Percentiles rank a stretch among this genome's conserved stretches.
These are phyloP conservation scores for Dictyophora rubrovolvata DNA, from an alignment of 768 basidiomycete genomes.

Conservation along the genomic window DNA sequence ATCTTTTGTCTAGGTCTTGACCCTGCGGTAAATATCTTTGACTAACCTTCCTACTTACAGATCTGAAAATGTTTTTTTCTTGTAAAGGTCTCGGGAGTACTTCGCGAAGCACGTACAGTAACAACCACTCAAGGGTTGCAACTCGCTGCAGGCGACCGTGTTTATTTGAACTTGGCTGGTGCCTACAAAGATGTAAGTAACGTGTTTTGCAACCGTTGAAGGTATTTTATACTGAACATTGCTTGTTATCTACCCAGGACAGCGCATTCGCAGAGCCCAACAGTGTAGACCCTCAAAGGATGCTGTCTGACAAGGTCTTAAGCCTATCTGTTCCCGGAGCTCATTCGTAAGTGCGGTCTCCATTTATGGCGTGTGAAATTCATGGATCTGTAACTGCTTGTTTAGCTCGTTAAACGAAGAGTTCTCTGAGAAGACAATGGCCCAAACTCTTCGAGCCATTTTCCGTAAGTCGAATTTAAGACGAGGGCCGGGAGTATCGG, in stretches of 20 bases:
- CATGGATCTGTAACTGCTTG: background rate
- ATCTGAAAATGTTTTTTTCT: background rate
- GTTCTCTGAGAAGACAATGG: constrained; percentile 43
- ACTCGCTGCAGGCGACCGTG: constrained; percentile 38
- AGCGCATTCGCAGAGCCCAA: constrained; percentile 40
- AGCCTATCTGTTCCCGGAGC: constrained; percentile 13
- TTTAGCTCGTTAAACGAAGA: constrained; percentile 37
- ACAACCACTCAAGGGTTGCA: constrained; percentile 31
- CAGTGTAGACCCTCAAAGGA: constrained; percentile 34
- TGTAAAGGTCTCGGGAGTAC: background rate
- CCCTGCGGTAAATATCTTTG: constrained; percentile 24
- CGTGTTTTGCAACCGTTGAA: background rate
- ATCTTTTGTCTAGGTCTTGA: constrained; percentile 44
- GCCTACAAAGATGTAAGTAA: constrained; percentile 49
- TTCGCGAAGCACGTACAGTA: constrained; percentile 40
- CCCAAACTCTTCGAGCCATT: constrained; percentile 56
- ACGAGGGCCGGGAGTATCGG: constrained; percentile 62
- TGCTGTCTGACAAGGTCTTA: constrained; percentile 27
- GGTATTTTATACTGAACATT: background rate
- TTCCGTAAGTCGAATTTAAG: constrained; percentile 47
- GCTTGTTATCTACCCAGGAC: constrained; percentile 24
- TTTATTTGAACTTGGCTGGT: constrained; percentile 52
- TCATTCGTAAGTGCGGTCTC: constrained; percentile 16
- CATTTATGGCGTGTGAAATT: background rate
- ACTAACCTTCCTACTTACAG: constrained; percentile 48